Evolutionary conservation across 768 basidiomycete genomes (phyloP).

Genomic region (Myochromella boudieri): DNA sequence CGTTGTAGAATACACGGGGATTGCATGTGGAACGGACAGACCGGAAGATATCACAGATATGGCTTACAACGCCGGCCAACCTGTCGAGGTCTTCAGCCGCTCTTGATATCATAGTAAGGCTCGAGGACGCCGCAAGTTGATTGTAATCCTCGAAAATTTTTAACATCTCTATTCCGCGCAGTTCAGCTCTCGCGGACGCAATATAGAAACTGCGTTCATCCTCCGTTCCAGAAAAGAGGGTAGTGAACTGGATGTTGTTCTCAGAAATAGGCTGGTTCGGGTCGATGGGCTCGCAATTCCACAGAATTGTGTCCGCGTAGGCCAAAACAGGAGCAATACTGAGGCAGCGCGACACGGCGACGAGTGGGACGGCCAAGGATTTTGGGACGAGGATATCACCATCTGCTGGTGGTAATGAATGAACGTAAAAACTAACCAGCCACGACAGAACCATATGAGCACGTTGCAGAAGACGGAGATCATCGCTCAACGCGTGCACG

Average conservation of each 20-base stretch:
- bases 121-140: conserved; percentile 66
- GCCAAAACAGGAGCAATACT: conserved; percentile 93
- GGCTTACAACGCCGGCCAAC: conserved; percentile 68
- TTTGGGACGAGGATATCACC: conserved; percentile 67
- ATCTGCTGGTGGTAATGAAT: conserved; percentile 61
- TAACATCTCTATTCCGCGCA: conserved; percentile 84
- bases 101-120: conserved; percentile 61
- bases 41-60: conserved; percentile 69
- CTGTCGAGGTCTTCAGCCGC: conserved; percentile 71
- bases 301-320: conserved; percentile 94
- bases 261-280: conserved; percentile 56
- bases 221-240: conserved; percentile 80
- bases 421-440: conserved; percentile 87
- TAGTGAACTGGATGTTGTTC: conserved; percentile 72
- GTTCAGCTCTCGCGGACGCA: conserved; percentile 80
- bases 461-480: conserved; percentile 69
- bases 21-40: conserved; percentile 71
- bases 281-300: conserved; percentile 77
- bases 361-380: conserved; percentile 75
- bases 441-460: conserved; percentile 90
- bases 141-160: conserved; percentile 86
- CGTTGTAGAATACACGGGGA: conserved; percentile 87
- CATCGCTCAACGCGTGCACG: conserved; percentile 46
- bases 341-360: conserved; percentile 70
- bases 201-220: conserved; percentile 88